Evolutionary conservation across 1,139 yeast genomes (phyloP).

Genomic region (Candida mesenterica): DNA sequence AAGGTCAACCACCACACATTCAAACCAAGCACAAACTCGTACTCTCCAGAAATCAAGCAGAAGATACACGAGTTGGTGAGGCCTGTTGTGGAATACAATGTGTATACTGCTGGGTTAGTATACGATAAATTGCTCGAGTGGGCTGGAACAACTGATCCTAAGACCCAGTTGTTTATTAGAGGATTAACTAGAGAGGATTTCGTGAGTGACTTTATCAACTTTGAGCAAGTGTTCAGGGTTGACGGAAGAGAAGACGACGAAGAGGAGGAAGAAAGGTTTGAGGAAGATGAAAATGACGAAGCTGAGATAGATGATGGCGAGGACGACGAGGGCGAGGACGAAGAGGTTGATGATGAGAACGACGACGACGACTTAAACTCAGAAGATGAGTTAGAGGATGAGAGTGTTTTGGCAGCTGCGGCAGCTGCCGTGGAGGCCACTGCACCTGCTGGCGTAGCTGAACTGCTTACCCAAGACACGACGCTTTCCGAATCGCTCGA

Average conservation of each 20-base stretch:
- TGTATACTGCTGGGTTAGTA: slow-evolving; percentile 26
- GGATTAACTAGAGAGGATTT: slow-evolving; percentile 29
- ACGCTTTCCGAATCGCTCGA: not conserved
- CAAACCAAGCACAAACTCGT: slow-evolving; percentile 18
- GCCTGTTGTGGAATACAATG: slow-evolving; percentile 20
- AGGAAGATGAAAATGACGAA: slow-evolving; percentile 13
- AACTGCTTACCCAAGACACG: not conserved
- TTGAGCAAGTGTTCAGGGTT: slow-evolving; percentile 17
- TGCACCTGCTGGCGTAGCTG: slow-evolving; percentile 3
- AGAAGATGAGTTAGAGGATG: slow-evolving; percentile 18
- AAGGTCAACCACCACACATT: slow-evolving; percentile 25
- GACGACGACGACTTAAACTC: slow-evolving; percentile 9
- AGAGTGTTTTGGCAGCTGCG: slow-evolving; percentile 5
- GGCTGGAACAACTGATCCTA: slow-evolving; percentile 3
- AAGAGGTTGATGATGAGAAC: slow-evolving; percentile 9
- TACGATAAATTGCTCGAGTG: slow-evolving; percentile 24
- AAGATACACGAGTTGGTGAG: slow-evolving; percentile 15
- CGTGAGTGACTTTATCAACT: slow-evolving; percentile 31
- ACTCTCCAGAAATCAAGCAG: slow-evolving; percentile 13
- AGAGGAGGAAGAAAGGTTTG: slow-evolving; percentile 11
- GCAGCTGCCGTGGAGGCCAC: slow-evolving; percentile 7
- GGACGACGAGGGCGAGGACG: slow-evolving; percentile 11
- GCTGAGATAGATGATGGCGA: slow-evolving; percentile 11
- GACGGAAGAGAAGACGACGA: slow-evolving; percentile 12
- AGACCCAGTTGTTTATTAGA: slow-evolving; percentile 19